Base-by-base conservation (phyloP, 768 basidiomycete species). In the Leccinum longicurvipes region DNA sequence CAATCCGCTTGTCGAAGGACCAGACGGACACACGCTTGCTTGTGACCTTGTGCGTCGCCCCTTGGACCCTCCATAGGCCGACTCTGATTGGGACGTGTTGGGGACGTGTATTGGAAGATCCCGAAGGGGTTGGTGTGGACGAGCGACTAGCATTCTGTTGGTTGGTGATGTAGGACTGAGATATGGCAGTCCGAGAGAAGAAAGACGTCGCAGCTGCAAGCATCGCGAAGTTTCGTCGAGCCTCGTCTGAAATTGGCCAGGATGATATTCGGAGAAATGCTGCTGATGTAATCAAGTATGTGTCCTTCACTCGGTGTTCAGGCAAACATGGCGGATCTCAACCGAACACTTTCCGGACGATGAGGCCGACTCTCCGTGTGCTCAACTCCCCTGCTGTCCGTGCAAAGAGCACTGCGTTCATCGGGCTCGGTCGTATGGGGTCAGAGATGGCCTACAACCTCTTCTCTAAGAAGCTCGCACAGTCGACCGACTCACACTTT, bases 1-100 rank as follows among this genome's bases (percentile, higher is more conserved):
- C 91, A 0, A 78, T 76, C 55, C 82, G 78, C 76, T 98, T 98
- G 68, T 98, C 94, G 60, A 90, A 89, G 25, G 81, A 80, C 96
- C 96, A 99, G 17, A 99, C 86, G 17, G 87, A 90, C 6, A 98
- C 95, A 55, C 85, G 86, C 72, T 98, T 97, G 60, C 80, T 82
- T 3, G 91, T 98, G 51, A 88, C 84, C 75, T 93, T 96, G 73
- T 98, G 95, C 19, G 80, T 82, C 2, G 89, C 97, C 2, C 84
- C 79, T 58, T 93, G 85, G 1, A 98, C 88, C 64, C 80, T 87
- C 97, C 97, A 98, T 51, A 92, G 73, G 2, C 96, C 96, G 9
- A 94, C 83, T 60, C 74, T 77, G 57, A 90, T 28, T 0, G 63
- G 53, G 15, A 29, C 83, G 14, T 87, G 67, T 46, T 72, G 67